Percentiles rank a stretch among this genome's conserved stretches.
Conservation (phyloP, 805 yeast species). For the Yueomyces sinensis region DNA sequence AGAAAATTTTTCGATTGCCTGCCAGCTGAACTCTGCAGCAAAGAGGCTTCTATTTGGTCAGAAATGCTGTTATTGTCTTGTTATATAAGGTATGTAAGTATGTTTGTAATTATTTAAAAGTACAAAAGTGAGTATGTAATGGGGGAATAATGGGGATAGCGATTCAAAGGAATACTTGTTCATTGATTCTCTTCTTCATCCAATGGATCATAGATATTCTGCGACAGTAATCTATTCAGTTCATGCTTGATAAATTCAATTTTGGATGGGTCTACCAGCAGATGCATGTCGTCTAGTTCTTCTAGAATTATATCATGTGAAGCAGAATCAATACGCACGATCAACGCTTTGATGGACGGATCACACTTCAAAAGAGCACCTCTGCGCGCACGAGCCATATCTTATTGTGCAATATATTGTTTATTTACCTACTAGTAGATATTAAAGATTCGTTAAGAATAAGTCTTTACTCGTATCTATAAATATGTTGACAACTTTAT, state of each 20-base stretch:
- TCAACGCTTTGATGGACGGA: conserved; percentile 83
- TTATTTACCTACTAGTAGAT: too few species aligned
- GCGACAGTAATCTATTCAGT: conserved; percentile 59
- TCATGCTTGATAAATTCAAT: conserved; percentile 68
- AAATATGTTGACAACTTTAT: too few species aligned
- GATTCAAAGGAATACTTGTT: background rate
- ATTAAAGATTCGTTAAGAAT: too few species aligned
- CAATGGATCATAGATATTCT: conserved; percentile 74
- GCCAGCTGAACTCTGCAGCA: too few species aligned
- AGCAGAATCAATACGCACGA: conserved; percentile 67
- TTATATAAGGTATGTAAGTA: too few species aligned
- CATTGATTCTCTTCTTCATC: conserved; percentile 46
- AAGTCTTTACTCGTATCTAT: too few species aligned
- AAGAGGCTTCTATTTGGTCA: too few species aligned
- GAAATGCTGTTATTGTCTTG: too few species aligned
- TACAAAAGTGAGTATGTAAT: background rate
- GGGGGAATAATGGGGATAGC: too few species aligned
- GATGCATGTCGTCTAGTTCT: conserved; percentile 85
- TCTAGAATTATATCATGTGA: conserved; percentile 59
- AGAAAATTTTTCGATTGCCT: too few species aligned
- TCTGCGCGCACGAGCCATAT: conserved; percentile 46
- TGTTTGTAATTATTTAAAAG: background rate
- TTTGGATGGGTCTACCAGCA: conserved; percentile 65
- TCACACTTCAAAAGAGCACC: conserved; percentile 57
- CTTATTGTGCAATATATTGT: too few species aligned